These are phyloP conservation scores for Starmerella stellata DNA, from an alignment of 805 yeast species.

Conservation along the genomic window DNA sequence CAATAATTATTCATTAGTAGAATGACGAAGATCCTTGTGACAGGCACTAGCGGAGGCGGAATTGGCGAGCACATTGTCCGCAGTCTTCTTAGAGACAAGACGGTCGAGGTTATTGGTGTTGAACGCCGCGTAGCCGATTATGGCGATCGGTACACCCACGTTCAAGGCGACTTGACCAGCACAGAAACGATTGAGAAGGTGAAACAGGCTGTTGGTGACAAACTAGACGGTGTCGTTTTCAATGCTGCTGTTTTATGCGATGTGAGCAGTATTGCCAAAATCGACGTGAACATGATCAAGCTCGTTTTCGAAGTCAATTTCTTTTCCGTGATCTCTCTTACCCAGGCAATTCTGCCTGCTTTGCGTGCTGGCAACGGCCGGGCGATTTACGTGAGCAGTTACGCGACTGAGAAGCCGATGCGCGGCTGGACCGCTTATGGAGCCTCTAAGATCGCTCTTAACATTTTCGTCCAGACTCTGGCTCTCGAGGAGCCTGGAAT, in stretches of 20 bases:
- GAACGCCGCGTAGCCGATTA: slow-evolving; percentile 39
- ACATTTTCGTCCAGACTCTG: slow-evolving; percentile 50
- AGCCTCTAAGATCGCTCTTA: slow-evolving; percentile 76
- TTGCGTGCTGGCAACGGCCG: slow-evolving; percentile 41
- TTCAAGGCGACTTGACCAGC: slow-evolving; percentile 39
- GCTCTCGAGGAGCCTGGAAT: slow-evolving; percentile 49
- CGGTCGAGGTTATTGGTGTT: slow-evolving; percentile 41
- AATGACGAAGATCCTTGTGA: slow-evolving; percentile 15
- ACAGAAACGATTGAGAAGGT: slow-evolving; percentile 21
- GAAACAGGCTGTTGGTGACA: slow-evolving; percentile 19
- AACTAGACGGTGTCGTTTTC: slow-evolving; percentile 32
- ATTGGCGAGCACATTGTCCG: slow-evolving; percentile 66
- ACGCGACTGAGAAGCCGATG: slow-evolving; percentile 51
- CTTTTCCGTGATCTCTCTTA: slow-evolving; percentile 52
- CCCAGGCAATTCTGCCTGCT: slow-evolving; percentile 30
- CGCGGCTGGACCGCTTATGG: slow-evolving; percentile 87
- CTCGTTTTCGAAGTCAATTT: slow-evolving; percentile 54
- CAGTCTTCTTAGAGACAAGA: slow-evolving; percentile 26
- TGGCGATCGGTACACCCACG: slow-evolving; percentile 23
- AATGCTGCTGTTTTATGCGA: slow-evolving; percentile 73
- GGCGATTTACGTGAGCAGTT: slow-evolving; percentile 70
- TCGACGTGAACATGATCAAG: slow-evolving; percentile 41
- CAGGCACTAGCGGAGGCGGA: slow-evolving; percentile 29
- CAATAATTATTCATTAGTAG: neutral
- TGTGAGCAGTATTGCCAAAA: slow-evolving; percentile 33